A percentile compares a stretch with the other conserved stretches of the same genome.
Evolutionary conservation across 352 stramenopile species (phyloP).

Genomic region (Phytophthora sp.): DNA sequence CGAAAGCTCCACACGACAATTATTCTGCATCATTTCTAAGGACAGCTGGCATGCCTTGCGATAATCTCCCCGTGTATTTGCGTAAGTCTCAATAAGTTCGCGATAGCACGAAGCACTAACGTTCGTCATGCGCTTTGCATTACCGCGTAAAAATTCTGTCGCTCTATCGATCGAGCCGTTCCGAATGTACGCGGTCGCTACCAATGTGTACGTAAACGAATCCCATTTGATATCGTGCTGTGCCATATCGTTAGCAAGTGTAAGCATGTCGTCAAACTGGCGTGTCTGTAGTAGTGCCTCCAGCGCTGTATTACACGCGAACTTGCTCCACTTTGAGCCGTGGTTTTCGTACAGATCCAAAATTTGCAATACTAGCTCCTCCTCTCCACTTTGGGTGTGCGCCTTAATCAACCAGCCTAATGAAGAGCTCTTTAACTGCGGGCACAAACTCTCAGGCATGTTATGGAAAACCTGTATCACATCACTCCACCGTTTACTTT

Average conservation of each 20-base stretch:
- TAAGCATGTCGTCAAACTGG: slow-evolving; percentile 45
- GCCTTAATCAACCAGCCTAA: slow-evolving; percentile 58
- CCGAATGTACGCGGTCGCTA: slow-evolving; percentile 53
- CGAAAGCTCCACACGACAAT: slow-evolving; percentile 40
- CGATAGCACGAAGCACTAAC: slow-evolving; percentile 46
- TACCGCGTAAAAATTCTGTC: slow-evolving; percentile 45
- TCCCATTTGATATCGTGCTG: slow-evolving; percentile 47
- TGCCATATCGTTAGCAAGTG: slow-evolving; percentile 48
- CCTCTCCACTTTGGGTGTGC: slow-evolving; percentile 46
- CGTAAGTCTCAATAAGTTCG: slow-evolving; percentile 55
- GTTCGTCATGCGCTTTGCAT: slow-evolving; percentile 48
- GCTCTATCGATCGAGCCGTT: slow-evolving; percentile 49
- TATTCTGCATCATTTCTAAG: slow-evolving; percentile 70
- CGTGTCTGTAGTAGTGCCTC: slow-evolving; percentile 44
- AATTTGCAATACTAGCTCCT: slow-evolving; percentile 20
- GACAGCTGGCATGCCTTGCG: slow-evolving; percentile 43
- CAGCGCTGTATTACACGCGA: slow-evolving; percentile 60
- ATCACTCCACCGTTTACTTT: slow-evolving; percentile 54
- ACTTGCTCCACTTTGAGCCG: slow-evolving; percentile 46
- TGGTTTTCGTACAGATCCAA: slow-evolving; percentile 50
- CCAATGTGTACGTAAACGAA: slow-evolving; percentile 49
- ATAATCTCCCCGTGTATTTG: slow-evolving; percentile 39
- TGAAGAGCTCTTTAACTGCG: slow-evolving; percentile 39
- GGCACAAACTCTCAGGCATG: slow-evolving; percentile 37
- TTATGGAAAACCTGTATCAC: slow-evolving; percentile 54